These are phyloP conservation scores for Diplodia corticola DNA, from an alignment of 2,329 filamentous ascomycete genomes.

Conservation along the genomic window DNA sequence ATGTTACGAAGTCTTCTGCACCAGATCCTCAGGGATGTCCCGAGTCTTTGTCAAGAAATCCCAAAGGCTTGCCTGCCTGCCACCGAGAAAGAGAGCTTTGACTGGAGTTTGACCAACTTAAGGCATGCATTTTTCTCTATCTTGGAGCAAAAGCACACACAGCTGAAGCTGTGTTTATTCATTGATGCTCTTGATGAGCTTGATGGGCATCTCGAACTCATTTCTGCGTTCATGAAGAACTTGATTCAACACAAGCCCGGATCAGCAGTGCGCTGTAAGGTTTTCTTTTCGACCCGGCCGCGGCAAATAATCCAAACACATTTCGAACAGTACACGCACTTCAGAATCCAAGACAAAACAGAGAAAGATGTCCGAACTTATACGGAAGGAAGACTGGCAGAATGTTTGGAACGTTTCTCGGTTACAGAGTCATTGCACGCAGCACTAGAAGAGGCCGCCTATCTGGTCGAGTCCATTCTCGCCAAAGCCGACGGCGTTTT, in stretches of 20 bases:
- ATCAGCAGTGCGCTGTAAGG: neutral
- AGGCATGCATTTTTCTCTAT: neutral
- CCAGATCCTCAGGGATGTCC: constrained; percentile 29
- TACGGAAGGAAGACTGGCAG: constrained; percentile 14
- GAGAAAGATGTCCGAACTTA: constrained; percentile 24
- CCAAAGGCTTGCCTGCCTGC: neutral
- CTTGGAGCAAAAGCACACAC: neutral
- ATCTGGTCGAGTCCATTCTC: neutral
- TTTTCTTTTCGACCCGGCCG: constrained; percentile 25
- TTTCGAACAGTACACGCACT: constrained; percentile 8
- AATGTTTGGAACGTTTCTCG: neutral
- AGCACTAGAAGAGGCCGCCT: neutral
- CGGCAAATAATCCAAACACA: constrained; percentile 24
- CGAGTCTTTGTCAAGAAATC: neutral
- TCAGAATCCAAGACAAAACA: constrained; percentile 26
- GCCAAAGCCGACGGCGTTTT: constrained; percentile 18
- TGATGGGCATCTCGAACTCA: neutral
- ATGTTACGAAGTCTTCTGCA: constrained; percentile 42
- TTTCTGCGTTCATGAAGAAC: neutral
- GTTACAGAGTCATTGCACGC: too few relatives aligned
- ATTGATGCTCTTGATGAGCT: constrained; percentile 16
- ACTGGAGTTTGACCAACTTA: neutral
- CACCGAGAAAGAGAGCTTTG: neutral
- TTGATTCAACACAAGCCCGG: neutral
- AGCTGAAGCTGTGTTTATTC: neutral